Base-by-base conservation (phyloP, 1,284 basidiomycete genomes). In the Apiotrichum montevideense region DNA sequence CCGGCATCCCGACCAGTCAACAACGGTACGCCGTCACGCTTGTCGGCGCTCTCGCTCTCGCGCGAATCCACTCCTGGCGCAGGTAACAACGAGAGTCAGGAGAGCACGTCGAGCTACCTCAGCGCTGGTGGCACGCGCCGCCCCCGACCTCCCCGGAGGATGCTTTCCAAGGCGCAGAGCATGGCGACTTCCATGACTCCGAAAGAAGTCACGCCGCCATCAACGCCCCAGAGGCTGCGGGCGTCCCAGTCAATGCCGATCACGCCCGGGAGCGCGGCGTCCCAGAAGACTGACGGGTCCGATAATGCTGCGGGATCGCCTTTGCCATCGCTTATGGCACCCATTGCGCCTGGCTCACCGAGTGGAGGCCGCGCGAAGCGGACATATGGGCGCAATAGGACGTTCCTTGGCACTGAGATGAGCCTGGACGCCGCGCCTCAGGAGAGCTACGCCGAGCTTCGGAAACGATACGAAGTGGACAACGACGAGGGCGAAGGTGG, bases 101-200 rank as follows among this genome's bases (percentile, higher is more conserved):
- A 7, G 29, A 45, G 40, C 39, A 35, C 13, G 41, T 39, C 11
- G n/a, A 44, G 49, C 35, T 11, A n/a, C 14, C 14, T 46, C 50
- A 57, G 41, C 34, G 29, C 32, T 4, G 7, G 33, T 21, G 46
- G 21, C 4, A 34, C 56, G 3, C 55, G 61, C 40, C 54, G 61
- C 9, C 54, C 63, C 8, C 21, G 21, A 21, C 21, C 21, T 21
- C 37, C 63, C 21, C 50, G 67, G 14, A 59, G 64, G 32, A 72
- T 74, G 70, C 62, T 74, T 10, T 67, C 63, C 37, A 71, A 70
- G 49, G 64, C 71, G 21, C 69, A 72, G 58, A 72, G 70, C 59
- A 62, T 72, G 54, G 64, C 63, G 7, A 53, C 55, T 2, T 37
- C 32, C 29, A 21, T 21, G 21, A 21, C 21, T 21, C 44, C 50